Evolutionary conservation across 371 early-diverging fungal genomes (phyloP).

Genomic region (Apophysomyces variabilis): DNA sequence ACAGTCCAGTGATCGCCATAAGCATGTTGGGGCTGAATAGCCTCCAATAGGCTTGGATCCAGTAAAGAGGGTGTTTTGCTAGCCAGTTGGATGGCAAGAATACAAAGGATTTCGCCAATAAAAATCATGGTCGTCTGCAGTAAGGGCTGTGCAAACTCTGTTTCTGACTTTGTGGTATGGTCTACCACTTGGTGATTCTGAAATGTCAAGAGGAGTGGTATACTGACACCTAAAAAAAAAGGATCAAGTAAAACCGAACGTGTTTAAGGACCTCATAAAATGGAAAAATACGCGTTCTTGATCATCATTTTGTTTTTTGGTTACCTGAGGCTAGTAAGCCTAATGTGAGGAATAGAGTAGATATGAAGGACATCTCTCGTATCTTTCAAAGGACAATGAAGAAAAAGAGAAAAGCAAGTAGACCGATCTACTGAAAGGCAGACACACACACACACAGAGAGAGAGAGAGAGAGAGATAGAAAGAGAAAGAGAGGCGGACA

Average conservation of each 20-base stretch:
- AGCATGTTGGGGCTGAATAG: slow-evolving; percentile 37
- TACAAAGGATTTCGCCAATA: slow-evolving; percentile 50
- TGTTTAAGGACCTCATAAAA: neutral
- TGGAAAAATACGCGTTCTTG: neutral
- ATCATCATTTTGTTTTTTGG: neutral
- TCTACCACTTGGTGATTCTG: slow-evolving; percentile 42
- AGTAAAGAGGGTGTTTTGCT: slow-evolving; percentile 38
- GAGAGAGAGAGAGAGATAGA: slow-evolving; percentile 11
- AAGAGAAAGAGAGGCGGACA: neutral
- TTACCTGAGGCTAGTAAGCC: slow-evolving; percentile 28
- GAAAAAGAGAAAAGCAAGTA: neutral
- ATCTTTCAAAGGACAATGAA: neutral
- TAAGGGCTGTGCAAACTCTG: slow-evolving; percentile 43
- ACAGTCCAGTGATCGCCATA: slow-evolving; percentile 26
- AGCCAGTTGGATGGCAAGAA: slow-evolving; percentile 41
- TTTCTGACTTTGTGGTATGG: slow-evolving; percentile 22
- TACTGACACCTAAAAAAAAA: slow-evolving; percentile 40
- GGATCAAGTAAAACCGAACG: neutral
- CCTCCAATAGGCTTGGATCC: slow-evolving; percentile 39
- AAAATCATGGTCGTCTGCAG: slow-evolving; percentile 54
- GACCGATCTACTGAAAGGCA: neutral
- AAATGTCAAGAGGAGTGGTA: slow-evolving; percentile 49
- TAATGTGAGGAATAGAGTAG: slow-evolving; percentile 28
- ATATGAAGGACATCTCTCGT: slow-evolving; percentile 22
- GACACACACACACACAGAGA: neutral